Percentiles rank a stretch among this genome's conserved stretches.
Evolutionary conservation across 306 rosid genomes (phyloP).

Genomic region (Ammopiptanthus mongolicus): DNA sequence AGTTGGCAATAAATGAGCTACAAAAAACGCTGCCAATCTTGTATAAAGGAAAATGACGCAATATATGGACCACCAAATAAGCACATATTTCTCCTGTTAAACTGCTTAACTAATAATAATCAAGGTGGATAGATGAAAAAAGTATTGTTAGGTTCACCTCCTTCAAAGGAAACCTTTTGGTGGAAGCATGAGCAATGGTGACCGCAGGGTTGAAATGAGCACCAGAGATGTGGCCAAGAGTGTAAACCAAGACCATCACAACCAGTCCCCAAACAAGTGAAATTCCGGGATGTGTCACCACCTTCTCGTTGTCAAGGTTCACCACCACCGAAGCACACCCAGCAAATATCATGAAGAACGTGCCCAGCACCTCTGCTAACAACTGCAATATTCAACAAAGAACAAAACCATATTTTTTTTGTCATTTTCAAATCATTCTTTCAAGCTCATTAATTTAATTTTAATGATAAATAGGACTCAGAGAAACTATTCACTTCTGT

Average conservation of each 20-base stretch:
- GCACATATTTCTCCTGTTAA: neutral
- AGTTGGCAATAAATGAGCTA: neutral
- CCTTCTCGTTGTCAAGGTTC: conserved; percentile 38
- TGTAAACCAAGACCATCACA: conserved; percentile 62
- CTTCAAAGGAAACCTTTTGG: conserved; percentile 53
- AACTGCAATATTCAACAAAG: conserved; percentile 33
- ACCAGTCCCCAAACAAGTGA: conserved; percentile 66
- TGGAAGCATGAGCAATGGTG: conserved; percentile 69
- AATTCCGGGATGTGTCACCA: conserved; percentile 56
- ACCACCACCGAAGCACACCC: conserved; percentile 75
- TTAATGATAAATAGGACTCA: neutral
- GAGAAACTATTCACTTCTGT: neutral
- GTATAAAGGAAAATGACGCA: neutral
- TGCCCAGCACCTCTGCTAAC: conserved; percentile 71
- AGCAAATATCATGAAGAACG: conserved; percentile 73
- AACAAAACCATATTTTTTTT: neutral
- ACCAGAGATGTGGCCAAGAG: conserved; percentile 84
- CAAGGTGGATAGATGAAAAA: neutral
- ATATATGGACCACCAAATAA: neutral
- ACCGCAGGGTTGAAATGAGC: conserved; percentile 93
- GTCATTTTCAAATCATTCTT: neutral
- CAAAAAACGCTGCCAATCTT: neutral
- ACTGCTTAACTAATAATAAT: neutral
- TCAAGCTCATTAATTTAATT: neutral
- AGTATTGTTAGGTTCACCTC: conserved; percentile 34